A percentile compares a stretch with the other conserved stretches of the same genome.
Evolutionary conservation across 2,329 filamentous ascomycete species (phyloP).

Genomic region (Penicillium sp.): DNA sequence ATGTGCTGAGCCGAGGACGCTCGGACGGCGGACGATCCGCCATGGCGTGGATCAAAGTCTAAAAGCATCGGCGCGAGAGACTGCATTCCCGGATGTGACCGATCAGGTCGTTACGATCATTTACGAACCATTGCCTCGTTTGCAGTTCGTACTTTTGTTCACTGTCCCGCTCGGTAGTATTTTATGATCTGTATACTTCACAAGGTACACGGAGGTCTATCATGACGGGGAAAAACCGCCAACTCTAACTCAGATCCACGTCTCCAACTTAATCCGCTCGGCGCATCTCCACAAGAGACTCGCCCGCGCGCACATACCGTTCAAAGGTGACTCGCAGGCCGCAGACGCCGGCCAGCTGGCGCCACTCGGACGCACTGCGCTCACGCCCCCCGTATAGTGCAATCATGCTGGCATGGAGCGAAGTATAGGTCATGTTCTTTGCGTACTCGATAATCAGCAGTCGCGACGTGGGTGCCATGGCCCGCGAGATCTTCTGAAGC

Average conservation of each 20-base stretch:
- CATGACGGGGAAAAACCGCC: too few relatives aligned
- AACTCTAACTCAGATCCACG: background rate
- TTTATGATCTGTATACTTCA: too few relatives aligned
- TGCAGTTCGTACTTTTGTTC: background rate
- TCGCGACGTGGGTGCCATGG: constrained; percentile 35
- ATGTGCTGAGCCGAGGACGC: background rate
- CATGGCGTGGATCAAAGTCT: background rate
- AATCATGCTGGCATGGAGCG: constrained; percentile 40
- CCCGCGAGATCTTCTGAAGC: constrained; percentile 35
- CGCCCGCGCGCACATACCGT: constrained; percentile 31
- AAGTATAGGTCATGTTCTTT: constrained; percentile 36
- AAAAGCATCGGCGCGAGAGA: background rate
- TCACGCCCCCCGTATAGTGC: constrained; percentile 35
- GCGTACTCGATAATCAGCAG: constrained; percentile 38
- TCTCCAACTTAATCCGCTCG: constrained; percentile 6
- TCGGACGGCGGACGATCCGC: background rate
- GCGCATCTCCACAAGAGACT: constrained; percentile 39
- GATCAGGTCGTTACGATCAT: background rate
- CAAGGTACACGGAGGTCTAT: background rate
- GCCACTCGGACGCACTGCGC: constrained; percentile 37
- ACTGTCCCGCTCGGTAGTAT: background rate
- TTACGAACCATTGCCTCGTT: background rate
- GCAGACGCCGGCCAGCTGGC: constrained; percentile 31
- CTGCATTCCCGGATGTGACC: constrained; percentile 5
- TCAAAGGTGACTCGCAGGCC: constrained; percentile 39